Percentiles rank a stretch among this genome's conserved stretches.
phyloP scores from a whole-genome alignment of 1,284 basidiomycete species.

The Ustilago curta region DNA sequence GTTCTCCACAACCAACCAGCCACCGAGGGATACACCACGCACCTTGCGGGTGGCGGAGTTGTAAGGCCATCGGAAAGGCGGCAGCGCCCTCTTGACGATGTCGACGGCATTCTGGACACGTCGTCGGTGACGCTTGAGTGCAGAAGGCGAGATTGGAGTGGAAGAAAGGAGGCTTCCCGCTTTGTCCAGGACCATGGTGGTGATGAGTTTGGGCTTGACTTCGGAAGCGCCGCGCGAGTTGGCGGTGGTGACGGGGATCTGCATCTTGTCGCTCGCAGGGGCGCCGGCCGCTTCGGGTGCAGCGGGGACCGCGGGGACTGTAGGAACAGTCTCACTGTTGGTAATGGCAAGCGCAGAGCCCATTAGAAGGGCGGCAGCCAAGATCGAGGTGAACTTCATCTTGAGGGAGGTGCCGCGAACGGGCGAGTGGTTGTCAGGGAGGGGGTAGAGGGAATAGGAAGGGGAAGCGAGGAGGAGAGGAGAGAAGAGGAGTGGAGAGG shows the following conservation, averaged over 20 bases:
- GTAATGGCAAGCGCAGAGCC: constrained; percentile 20
- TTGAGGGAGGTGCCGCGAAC: constrained; percentile 1
- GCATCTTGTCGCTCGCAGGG: constrained; percentile 2
- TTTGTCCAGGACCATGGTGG: constrained; percentile 25
- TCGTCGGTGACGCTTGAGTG: neutral
- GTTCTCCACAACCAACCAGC: constrained; percentile 65
- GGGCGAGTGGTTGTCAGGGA: neutral
- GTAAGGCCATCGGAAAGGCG: constrained; percentile 47
- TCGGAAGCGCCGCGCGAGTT: constrained; percentile 41
- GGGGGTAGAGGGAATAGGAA: too few relatives aligned
- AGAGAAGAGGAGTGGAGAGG: too few relatives aligned
- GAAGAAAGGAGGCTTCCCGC: constrained; percentile 16
- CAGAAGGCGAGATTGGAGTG: constrained; percentile 10
- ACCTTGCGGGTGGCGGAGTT: constrained; percentile 35
- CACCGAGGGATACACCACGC: constrained; percentile 64
- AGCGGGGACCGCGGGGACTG: constrained; percentile 1
- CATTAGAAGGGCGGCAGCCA: constrained; percentile 19
- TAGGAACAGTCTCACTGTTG: neutral
- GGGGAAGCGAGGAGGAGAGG: too few relatives aligned
- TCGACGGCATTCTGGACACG: too few relatives aligned
- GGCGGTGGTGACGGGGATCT: constrained; percentile 31
- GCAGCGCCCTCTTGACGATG: constrained; percentile 14
- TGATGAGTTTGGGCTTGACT: constrained; percentile 26
- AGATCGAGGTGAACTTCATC: constrained; percentile 36
- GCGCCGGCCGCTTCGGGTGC: constrained; percentile 5